Evolutionary conservation across 2,329 filamentous ascomycete species (phyloP).

Genomic region (Elsinoe batatas): DNA sequence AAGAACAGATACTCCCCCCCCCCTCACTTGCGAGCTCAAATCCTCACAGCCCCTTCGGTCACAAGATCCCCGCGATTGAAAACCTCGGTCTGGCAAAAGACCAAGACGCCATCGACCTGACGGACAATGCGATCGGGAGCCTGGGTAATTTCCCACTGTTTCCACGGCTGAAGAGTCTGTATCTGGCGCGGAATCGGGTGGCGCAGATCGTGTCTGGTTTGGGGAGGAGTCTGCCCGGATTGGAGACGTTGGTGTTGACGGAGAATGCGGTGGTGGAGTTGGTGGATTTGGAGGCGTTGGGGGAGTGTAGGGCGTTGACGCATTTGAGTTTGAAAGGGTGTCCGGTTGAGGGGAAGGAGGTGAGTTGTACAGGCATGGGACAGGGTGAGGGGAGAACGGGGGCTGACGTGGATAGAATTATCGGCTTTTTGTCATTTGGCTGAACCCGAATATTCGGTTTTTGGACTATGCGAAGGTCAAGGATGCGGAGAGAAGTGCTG

Average conservation of each 20-base stretch:
- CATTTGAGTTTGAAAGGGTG: conserved; percentile 79
- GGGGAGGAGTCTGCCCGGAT: conserved; percentile 65
- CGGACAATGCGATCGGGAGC: conserved; percentile 89
- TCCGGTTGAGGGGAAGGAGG: conserved; percentile 85
- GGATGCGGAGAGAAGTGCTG: conserved; percentile 67
- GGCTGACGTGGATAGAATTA: conserved; percentile 55
- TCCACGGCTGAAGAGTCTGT: conserved; percentile 74
- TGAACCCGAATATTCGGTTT: conserved; percentile 74
- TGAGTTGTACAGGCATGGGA: conserved; percentile 35
- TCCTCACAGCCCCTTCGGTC: conserved; percentile 43
- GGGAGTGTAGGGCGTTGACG: conserved; percentile 57
- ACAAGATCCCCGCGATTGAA: conserved; percentile 95
- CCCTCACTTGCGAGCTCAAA: conserved; percentile 35
- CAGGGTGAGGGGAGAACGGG: conserved; percentile 11
- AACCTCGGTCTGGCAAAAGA: conserved; percentile 92
- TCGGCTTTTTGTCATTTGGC: conserved; percentile 83
- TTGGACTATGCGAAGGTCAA: conserved; percentile 90
- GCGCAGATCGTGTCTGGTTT: conserved; percentile 68
- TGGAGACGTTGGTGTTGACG: conserved; percentile 72
- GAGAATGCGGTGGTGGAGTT: conserved; percentile 76
- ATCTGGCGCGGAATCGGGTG: conserved; percentile 84
- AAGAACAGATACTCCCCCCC: conserved; percentile 96
- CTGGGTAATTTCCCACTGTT: conserved; percentile 89
- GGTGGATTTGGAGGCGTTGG: conserved; percentile 76
- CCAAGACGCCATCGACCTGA: conserved; percentile 95